phyloP scores from a whole-genome alignment of 495 filamentous ascomycete genomes.

The Penicillium canariense region DNA sequence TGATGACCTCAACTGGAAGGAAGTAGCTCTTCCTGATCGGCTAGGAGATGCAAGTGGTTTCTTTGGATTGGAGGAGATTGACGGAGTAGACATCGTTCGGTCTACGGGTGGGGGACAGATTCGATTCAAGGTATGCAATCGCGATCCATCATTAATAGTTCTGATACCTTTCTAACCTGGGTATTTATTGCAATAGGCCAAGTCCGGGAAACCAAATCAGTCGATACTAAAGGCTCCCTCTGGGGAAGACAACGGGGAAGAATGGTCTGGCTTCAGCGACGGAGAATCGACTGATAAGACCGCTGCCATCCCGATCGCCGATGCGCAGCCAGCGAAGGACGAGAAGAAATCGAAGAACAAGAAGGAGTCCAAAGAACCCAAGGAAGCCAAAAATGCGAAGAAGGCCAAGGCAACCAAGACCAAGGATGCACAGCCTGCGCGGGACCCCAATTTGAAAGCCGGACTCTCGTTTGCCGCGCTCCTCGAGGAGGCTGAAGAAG shows the following conservation, averaged over 20 bases:
- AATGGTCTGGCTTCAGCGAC: constrained; percentile 57
- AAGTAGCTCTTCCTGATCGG: constrained; percentile 78
- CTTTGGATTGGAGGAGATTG: constrained; percentile 88
- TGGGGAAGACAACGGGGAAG: constrained; percentile 40
- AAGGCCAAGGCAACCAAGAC: constrained; percentile 29
- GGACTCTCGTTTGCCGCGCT: constrained; percentile 41
- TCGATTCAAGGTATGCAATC: constrained; percentile 45
- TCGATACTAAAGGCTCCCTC: constrained; percentile 31
- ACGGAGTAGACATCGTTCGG: constrained; percentile 77
- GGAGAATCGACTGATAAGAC: constrained; percentile 32
- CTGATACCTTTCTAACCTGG: neutral
- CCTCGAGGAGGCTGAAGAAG: constrained; percentile 41
- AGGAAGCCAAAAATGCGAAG: constrained; percentile 29
- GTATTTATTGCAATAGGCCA: constrained; percentile 27
- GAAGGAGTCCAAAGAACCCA: constrained; percentile 28
- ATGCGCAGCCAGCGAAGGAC: constrained; percentile 21
- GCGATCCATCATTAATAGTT: neutral
- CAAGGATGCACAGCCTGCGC: constrained; percentile 30
- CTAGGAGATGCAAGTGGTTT: constrained; percentile 93
- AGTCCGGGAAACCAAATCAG: constrained; percentile 37
- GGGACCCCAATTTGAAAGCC: constrained; percentile 27
- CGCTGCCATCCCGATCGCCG: constrained; percentile 13
- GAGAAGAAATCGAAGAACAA: constrained; percentile 29
- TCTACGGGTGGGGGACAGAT: constrained; percentile 33
- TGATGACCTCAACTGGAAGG: constrained; percentile 78